A percentile compares a stretch with the other conserved stretches of the same genome.
Evolutionary conservation across 768 basidiomycete genomes (phyloP).

Genomic region (Suillus luteus): DNA sequence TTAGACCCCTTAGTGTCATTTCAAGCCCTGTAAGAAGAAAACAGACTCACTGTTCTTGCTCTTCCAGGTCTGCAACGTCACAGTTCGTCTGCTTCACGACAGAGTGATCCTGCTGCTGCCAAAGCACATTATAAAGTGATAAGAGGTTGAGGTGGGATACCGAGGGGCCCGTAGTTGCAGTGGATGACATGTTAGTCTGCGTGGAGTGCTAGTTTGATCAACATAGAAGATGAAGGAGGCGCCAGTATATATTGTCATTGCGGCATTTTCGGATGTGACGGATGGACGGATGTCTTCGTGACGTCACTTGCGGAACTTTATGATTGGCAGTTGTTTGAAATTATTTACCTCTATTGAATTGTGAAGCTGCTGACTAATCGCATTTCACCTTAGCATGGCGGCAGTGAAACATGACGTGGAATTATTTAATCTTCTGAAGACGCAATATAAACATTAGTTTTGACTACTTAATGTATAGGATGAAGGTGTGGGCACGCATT

Average conservation of each 20-base stretch:
- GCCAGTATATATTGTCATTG: not conserved
- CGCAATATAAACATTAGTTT: not conserved
- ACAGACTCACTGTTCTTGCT: not conserved
- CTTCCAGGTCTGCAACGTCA: not conserved
- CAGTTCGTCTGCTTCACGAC: not conserved
- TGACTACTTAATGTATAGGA: not conserved
- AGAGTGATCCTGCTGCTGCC: not conserved
- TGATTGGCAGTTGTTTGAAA: not conserved
- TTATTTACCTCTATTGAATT: conserved; percentile 4
- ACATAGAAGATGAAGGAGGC: not conserved
- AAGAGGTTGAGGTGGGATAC: not conserved
- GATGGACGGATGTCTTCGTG: conserved; percentile 2
- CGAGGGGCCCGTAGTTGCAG: not conserved
- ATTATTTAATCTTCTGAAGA: not conserved
- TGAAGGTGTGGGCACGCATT: not conserved
- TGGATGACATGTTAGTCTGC: not conserved
- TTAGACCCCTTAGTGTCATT: not conserved
- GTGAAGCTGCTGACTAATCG: not conserved
- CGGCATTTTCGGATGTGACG: conserved; percentile 2
- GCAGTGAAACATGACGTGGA: not conserved
- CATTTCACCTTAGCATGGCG: not conserved
- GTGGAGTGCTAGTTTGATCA: not conserved
- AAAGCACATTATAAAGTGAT: not conserved
- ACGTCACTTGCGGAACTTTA: not conserved
- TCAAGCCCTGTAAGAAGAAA: not conserved